These are phyloP conservation scores for Baudoinia panamericana DNA, from an alignment of 495 filamentous ascomycete genomes.

Conservation along the genomic window DNA sequence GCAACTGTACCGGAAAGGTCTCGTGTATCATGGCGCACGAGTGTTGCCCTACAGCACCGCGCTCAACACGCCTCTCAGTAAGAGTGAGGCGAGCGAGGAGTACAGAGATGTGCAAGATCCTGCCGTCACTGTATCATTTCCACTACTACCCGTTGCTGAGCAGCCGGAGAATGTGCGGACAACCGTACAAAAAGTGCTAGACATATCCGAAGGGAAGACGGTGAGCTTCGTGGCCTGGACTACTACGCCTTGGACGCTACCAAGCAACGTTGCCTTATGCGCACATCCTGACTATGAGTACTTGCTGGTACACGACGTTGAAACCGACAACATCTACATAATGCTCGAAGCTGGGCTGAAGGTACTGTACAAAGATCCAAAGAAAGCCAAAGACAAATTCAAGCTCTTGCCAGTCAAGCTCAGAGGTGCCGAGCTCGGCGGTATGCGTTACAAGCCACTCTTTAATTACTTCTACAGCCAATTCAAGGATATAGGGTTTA, in stretches of 20 bases:
- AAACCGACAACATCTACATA: conserved; percentile 71
- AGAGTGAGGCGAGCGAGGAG: conserved; percentile 89
- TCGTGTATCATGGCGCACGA: conserved; percentile 75
- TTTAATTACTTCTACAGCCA: conserved; percentile 91
- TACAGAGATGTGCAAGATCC: conserved; percentile 90
- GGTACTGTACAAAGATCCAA: conserved; percentile 88
- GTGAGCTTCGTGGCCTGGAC: conserved; percentile 68
- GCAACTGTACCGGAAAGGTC: conserved; percentile 74
- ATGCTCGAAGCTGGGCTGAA: conserved; percentile 72
- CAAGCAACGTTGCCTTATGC: conserved; percentile 69
- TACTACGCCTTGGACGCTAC: conserved; percentile 92
- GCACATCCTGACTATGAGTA: conserved; percentile 88
- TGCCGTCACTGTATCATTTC: conserved; percentile 82
- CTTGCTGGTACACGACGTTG: conserved; percentile 76
- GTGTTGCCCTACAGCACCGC: conserved; percentile 95
- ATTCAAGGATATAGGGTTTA: conserved; percentile 81
- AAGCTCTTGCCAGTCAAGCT: conserved; percentile 45
- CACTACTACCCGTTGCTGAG: conserved; percentile 58
- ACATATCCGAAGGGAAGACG: conserved; percentile 7
- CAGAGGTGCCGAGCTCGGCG: conserved; percentile 76
- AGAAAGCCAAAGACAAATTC: conserved; percentile 93
- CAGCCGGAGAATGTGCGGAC: conserved; percentile 35
- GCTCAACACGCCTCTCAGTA: conserved; percentile 77
- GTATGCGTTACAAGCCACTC: conserved; percentile 82
- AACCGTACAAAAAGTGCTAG: conserved; percentile 11